Evolutionary conservation across 495 filamentous ascomycete species (phyloP), one percentile per base, ranked within the genome.

Genomic region (Hypoxylon cercidicola): DNA sequence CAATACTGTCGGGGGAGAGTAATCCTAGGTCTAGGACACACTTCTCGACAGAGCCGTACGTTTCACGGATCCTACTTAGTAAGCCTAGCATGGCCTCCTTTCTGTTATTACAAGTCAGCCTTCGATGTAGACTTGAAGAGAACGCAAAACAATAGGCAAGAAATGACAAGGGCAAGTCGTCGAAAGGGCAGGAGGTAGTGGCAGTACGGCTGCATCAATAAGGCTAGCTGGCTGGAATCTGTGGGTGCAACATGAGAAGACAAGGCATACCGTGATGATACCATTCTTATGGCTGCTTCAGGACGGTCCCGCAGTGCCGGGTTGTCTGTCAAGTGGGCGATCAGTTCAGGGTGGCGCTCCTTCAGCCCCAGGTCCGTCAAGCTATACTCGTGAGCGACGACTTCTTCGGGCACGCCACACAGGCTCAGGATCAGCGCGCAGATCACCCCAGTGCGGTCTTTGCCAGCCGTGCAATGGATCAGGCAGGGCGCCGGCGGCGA

Each of bases 391-490:
- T 84, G 70, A 7, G 85, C 83, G 30, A 90, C 79, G n/a, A 76
- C 57, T 13, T 84, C 79, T 64, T 88, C 81, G 0, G 76, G 60
- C 0, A 87, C 80, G 20, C 85, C 85, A 47, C 80, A 86, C 9
- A 90, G 73, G 41, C 78, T 73, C 7, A 90, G 75, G 19, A 90
- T 67, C 8, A 90, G 60, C 19, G 86, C 88, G 55, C 80, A 79
- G 40, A 90, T 69, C 1, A 90, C 77, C 10, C 89, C 88, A 1
- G 88, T 91, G 40, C 88, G 77, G 72, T 88, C 86, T 67, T 88
- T 88, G 0, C 86, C 86, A 13, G 82, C 84, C 12, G 84, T 84
- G 69, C 88, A 91, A 75, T 57, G 70, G 45, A 57, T 65, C 32
- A 64, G 75, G 59, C 56, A 64, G 41, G 75, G 63, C 60, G 72